Percentiles rank a stretch among this genome's conserved stretches.
Evolutionary conservation across 2,329 filamentous ascomycete species (phyloP).

Genomic region (Tolypocladium tundrense): DNA sequence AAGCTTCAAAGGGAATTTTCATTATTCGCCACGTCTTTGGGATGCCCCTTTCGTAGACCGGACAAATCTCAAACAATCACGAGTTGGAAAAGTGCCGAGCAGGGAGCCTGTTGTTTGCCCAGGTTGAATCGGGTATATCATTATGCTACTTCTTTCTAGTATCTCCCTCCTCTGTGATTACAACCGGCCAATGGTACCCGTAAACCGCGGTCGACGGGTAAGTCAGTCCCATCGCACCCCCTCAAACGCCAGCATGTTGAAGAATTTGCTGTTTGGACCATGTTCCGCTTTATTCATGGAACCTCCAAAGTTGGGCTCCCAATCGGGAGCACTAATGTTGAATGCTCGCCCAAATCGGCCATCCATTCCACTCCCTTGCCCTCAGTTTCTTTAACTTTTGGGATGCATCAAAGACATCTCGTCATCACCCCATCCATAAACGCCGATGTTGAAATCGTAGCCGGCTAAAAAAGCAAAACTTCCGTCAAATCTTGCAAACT

Average conservation of each 20-base stretch:
- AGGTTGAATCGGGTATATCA: conserved; percentile 12
- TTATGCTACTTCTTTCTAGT: conserved; percentile 4
- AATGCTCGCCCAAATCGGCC: conserved; percentile 23
- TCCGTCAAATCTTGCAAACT: conserved; percentile 18
- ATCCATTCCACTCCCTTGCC: conserved; percentile 12
- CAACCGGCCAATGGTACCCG: conserved; percentile 1
- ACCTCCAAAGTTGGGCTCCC: conserved; percentile 15
- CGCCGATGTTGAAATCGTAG: conserved; percentile 52
- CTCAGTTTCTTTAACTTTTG: conserved; percentile 24
- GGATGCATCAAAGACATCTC: conserved; percentile 22
- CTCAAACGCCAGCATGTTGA: conserved; percentile 10
- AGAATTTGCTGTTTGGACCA: conserved; percentile 2
- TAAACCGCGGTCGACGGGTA: not conserved
- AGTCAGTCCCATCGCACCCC: not conserved
- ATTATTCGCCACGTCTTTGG: no score
- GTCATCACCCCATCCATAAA: conserved; percentile 30
- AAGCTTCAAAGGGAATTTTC: no score
- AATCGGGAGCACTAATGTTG: conserved; percentile 27
- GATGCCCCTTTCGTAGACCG: no score
- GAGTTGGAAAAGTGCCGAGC: not conserved
- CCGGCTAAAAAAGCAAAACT: conserved; percentile 25
- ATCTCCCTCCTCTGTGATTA: conserved; percentile 1
- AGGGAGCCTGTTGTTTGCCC: conserved; percentile 1
- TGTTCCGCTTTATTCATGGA: conserved; percentile 13
- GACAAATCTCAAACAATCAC: not conserved